These are phyloP conservation scores for Pichia sp. DNA, from an alignment of 1,139 yeast genomes.

Conservation along the genomic window DNA sequence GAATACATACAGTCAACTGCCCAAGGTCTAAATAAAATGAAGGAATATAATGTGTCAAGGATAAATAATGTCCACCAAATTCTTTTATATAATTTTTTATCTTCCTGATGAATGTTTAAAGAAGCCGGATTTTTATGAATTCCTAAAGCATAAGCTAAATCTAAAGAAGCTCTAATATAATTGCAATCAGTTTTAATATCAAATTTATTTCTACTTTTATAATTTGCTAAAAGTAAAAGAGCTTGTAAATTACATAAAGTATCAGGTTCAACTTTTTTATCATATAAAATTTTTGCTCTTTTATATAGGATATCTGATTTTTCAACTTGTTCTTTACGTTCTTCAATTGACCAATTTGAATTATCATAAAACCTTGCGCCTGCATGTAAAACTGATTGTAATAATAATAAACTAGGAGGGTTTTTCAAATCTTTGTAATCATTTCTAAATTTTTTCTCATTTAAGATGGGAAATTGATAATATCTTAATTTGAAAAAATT, in stretches of 20 bases:
- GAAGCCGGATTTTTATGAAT: conserved; percentile 45
- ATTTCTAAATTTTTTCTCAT: conserved; percentile 57
- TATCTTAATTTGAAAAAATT: conserved; percentile 61
- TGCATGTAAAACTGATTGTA: conserved; percentile 66
- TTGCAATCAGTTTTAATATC: conserved; percentile 16
- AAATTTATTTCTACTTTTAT: conserved; percentile 18
- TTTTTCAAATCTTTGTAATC: conserved; percentile 51
- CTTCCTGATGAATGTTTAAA: conserved; percentile 33
- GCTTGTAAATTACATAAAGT: conserved; percentile 61
- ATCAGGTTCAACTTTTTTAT: conserved; percentile 63
- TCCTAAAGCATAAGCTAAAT: conserved; percentile 65
- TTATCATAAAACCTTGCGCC: conserved; percentile 41
- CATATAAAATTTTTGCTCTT: conserved; percentile 73
- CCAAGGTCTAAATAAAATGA: conserved; percentile 64
- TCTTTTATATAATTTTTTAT: conserved; percentile 58
- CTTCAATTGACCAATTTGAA: conserved; percentile 17
- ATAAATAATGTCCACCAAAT: conserved; percentile 58
- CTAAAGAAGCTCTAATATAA: conserved; percentile 19
- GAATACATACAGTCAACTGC: conserved; percentile 40
- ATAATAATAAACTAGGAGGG: conserved; percentile 61
- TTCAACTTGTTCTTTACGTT: conserved; percentile 14
- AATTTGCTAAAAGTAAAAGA: conserved; percentile 32
- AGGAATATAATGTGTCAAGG: conserved; percentile 21
- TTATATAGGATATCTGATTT: conserved; percentile 51
- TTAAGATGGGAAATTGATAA: conserved; percentile 46